These are phyloP conservation scores for Phytopythium aichiense DNA, from an alignment of 352 stramenopile species.

Conservation along the genomic window DNA sequence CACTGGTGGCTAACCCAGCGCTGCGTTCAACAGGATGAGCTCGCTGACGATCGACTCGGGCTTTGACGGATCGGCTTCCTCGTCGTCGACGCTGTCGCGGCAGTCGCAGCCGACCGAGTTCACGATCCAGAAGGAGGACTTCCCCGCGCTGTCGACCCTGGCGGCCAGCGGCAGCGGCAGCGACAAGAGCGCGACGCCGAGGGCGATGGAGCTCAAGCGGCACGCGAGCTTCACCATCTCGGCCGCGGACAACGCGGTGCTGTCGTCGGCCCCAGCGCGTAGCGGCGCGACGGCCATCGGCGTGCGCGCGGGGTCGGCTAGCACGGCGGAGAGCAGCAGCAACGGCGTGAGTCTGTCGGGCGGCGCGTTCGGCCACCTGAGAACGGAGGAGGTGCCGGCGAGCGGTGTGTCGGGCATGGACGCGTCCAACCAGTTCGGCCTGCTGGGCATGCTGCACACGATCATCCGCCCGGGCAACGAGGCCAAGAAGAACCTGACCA, in stretches of 20 bases:
- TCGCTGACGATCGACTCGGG: conserved; percentile 51
- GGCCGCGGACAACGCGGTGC: conserved; percentile 54
- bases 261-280: conserved; percentile 29
- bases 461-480: conserved; percentile 68
- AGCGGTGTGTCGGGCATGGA: conserved; percentile 48
- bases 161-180: conserved; percentile 19
- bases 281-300: conserved; percentile 55
- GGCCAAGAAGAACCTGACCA: conserved; percentile 68
- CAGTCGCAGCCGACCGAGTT: conserved; percentile 66
- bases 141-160: conserved; percentile 78
- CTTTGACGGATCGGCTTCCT: conserved; percentile 26
- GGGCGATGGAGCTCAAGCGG: conserved; percentile 50
- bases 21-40: conserved; percentile 38
- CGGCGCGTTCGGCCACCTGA: conserved; percentile 55
- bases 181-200: conserved; percentile 42
- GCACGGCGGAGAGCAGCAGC: neutral
- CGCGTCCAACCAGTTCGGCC: conserved; percentile 69
- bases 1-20: neutral
- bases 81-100: conserved; percentile 20
- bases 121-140: conserved; percentile 86
- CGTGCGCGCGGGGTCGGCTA: conserved; percentile 21
- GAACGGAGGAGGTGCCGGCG: conserved; percentile 19
- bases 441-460: conserved; percentile 78
- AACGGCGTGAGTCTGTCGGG: conserved; percentile 49
- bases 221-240: conserved; percentile 72